Conservation (phyloP, 2,329 filamentous ascomycete species). For the Phoma herbarum region DNA sequence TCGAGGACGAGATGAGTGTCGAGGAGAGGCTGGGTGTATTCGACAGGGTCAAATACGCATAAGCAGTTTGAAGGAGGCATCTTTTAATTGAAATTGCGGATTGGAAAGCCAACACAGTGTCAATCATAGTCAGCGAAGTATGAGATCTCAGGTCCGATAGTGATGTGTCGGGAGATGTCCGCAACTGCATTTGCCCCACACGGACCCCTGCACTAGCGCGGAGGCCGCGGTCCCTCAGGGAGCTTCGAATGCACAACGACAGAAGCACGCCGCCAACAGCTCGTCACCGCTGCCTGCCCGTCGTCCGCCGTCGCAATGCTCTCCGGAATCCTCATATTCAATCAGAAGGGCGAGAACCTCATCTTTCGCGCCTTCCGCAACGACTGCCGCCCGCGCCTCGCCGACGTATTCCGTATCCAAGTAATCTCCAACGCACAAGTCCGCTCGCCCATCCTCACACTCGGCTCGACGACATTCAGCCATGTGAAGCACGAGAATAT, state of each 20-base stretch:
- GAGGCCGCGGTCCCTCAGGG: conserved; percentile 15
- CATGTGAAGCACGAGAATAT: conserved; percentile 99
- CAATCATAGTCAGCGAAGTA: too few species aligned
- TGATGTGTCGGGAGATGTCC: not conserved
- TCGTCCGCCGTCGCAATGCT: conserved; percentile 69
- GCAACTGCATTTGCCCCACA: conserved; percentile 10
- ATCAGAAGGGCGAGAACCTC: conserved; percentile 99
- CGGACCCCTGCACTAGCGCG: conserved; percentile 16
- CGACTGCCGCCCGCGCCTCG: conserved; percentile 95
- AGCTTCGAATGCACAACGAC: conserved; percentile 17
- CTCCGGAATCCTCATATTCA: conserved; percentile 97
- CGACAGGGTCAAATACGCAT: not conserved
- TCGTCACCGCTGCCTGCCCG: conserved; percentile 7
- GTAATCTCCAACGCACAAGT: conserved; percentile 99
- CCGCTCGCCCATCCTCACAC: conserved; percentile 93
- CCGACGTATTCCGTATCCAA: conserved; percentile 99
- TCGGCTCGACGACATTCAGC: conserved; percentile 97
- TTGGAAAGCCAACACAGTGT: too few species aligned
- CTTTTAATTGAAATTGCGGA: not conserved
- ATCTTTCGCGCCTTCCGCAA: conserved; percentile 99
- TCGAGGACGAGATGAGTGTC: not conserved
- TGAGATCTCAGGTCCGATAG: too few species aligned
- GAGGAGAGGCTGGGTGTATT: not conserved
- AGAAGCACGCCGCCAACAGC: conserved; percentile 4
- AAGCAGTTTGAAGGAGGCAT: not conserved